phyloP scores from a whole-genome alignment of 805 yeast species.

The Barnettozyma vustinii region DNA sequence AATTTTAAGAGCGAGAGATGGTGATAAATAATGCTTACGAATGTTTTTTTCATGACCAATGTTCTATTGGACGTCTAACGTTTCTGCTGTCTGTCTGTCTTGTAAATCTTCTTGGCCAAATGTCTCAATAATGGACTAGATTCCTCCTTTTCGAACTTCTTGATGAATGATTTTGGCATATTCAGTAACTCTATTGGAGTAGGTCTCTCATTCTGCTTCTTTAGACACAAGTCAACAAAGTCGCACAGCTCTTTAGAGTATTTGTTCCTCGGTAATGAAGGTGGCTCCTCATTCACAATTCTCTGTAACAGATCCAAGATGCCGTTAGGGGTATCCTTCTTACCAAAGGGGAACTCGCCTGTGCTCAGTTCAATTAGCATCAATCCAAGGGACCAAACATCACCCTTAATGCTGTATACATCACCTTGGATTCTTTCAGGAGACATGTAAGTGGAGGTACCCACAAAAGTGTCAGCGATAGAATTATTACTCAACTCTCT shows the following conservation, averaged over 20 bases:
- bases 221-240: constrained; percentile 70
- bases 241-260: constrained; percentile 46
- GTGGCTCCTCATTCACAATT: constrained; percentile 91
- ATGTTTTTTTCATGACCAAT: not conserved
- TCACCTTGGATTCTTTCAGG: constrained; percentile 98
- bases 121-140: constrained; percentile 33
- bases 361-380: constrained; percentile 85
- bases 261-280: constrained; percentile 47
- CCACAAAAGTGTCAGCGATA: constrained; percentile 95
- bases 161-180: constrained; percentile 28
- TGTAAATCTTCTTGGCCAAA: constrained; percentile 34
- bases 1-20: not conserved
- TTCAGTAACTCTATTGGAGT: constrained; percentile 65
- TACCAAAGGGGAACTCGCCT: constrained; percentile 76
- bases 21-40: not conserved
- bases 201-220: constrained; percentile 62
- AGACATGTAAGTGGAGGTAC: constrained; percentile 95
- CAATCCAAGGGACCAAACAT: constrained; percentile 94
- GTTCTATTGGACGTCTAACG: not conserved
- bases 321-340: constrained; percentile 67
- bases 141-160: constrained; percentile 29
- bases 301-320: constrained; percentile 86
- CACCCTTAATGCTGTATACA: constrained; percentile 89
- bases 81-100: constrained; percentile 4
- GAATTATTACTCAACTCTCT: constrained; percentile 83